These are phyloP conservation scores for Schizopora paradoxa DNA, from an alignment of 1,284 basidiomycete genomes.

Conservation along the genomic window DNA sequence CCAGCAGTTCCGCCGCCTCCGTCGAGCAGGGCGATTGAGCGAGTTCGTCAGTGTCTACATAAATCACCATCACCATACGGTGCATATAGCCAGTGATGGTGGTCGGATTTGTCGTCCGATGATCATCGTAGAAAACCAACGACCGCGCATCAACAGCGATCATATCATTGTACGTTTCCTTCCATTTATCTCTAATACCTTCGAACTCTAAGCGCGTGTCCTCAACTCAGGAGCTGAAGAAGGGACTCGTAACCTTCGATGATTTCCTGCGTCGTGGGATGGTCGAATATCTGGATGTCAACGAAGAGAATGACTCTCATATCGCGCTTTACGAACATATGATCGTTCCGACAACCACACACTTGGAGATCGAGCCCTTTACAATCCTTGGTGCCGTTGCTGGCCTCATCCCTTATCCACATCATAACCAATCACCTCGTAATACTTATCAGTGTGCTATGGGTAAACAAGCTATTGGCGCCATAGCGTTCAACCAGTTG, in stretches of 20 bases:
- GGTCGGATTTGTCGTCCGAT: constrained; percentile 97
- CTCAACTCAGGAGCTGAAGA: constrained; percentile 81
- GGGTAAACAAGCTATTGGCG: constrained; percentile 99
- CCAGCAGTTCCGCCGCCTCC: constrained; percentile 83
- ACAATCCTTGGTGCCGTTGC: constrained; percentile 97
- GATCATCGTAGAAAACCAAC: constrained; percentile 91
- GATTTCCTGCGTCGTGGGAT: constrained; percentile 93
- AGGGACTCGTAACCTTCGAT: constrained; percentile 80
- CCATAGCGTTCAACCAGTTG: constrained; percentile 97
- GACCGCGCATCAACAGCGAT: constrained; percentile 72
- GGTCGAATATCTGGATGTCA: constrained; percentile 99
- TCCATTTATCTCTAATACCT: constrained; percentile 5
- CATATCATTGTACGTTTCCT: constrained; percentile 67
- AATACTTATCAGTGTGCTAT: constrained; percentile 99
- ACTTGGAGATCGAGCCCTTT: constrained; percentile 98
- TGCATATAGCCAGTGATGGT: constrained; percentile 97
- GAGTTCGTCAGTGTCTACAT: constrained; percentile 98
- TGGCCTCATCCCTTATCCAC: constrained; percentile 97
- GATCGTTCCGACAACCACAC: constrained; percentile 80
- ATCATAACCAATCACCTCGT: constrained; percentile 98
- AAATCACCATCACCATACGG: constrained; percentile 92
- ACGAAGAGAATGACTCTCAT: constrained; percentile 98
- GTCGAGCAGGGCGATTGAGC: constrained; percentile 87
- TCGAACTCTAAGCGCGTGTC: not conserved
- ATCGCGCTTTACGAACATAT: constrained; percentile 94